Conservation (phyloP, 2,329 filamentous ascomycete genomes). For the Raffaelea ambrosiae region DNA sequence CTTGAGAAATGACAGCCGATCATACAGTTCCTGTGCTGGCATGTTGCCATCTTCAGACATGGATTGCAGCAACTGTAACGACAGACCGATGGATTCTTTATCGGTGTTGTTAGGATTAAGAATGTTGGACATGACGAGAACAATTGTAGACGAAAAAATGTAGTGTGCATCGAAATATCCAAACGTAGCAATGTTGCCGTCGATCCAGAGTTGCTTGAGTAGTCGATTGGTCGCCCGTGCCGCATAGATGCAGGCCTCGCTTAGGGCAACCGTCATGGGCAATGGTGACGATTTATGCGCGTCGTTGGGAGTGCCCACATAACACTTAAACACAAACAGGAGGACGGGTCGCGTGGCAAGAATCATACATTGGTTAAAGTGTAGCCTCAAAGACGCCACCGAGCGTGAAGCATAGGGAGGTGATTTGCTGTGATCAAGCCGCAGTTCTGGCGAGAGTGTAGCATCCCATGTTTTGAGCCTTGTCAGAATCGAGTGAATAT, state of each 20-base stretch:
- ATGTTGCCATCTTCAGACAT: constrained; percentile 20
- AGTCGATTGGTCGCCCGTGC: constrained; percentile 17
- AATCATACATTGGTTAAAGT: constrained; percentile 5
- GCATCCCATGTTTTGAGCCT: constrained; percentile 8
- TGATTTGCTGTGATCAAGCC: neutral
- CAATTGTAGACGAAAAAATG: constrained; percentile 17
- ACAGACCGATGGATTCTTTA: constrained; percentile 14
- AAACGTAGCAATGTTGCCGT: constrained; percentile 17
- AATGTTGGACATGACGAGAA: constrained; percentile 17
- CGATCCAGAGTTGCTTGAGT: constrained; percentile 17
- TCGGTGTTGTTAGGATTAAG: constrained; percentile 15
- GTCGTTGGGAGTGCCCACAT: neutral
- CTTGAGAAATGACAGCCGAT: constrained; percentile 12
- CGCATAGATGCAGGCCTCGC: constrained; percentile 20
- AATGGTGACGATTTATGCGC: no score
- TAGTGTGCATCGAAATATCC: constrained; percentile 21
- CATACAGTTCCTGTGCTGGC: constrained; percentile 17
- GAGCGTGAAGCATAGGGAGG: constrained; percentile 2
- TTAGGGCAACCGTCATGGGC: constrained; percentile 20
- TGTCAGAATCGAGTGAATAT: constrained; percentile 1
- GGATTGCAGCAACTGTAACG: constrained; percentile 15
- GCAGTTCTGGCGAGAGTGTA: neutral
- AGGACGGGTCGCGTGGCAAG: constrained; percentile 2
- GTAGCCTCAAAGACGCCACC: constrained; percentile 1
- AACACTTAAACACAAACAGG: neutral